These are phyloP conservation scores for Plasmodium vivax DNA, from an alignment of 169 alveolate genomes.

Conservation along the genomic window DNA sequence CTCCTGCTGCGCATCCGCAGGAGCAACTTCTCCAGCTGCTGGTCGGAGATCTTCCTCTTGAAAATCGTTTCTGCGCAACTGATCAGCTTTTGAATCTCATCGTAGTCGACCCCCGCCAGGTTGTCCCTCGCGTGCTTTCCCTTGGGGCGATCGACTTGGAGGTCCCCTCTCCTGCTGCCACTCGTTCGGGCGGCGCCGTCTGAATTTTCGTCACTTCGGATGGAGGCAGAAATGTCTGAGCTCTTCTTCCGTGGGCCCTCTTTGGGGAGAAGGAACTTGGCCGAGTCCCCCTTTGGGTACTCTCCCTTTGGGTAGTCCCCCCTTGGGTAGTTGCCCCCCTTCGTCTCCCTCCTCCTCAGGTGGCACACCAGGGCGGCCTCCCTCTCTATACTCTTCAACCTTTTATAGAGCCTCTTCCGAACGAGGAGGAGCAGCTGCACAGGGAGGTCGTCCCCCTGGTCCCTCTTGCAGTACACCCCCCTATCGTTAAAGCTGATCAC, in stretches of 20 bases:
- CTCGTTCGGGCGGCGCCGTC: not conserved
- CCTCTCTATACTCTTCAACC: not conserved
- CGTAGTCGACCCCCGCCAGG: not conserved
- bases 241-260: not conserved
- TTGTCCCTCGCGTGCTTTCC: not conserved
- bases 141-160: not conserved
- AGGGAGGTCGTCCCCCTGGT: constrained; percentile 7
- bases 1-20: not conserved
- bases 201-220: not conserved
- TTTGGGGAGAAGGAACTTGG: not conserved
- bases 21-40: constrained; percentile 9
- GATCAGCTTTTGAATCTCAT: not conserved
- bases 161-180: not conserved
- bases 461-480: constrained; percentile 30
- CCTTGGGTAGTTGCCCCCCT: not conserved
- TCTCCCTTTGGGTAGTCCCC: not conserved
- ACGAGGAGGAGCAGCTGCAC: not conserved
- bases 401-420: not conserved
- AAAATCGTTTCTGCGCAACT: not conserved
- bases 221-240: not conserved
- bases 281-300: not conserved
- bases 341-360: not conserved
- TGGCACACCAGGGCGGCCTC: not conserved
- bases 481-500: constrained; percentile 35
- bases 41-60: not conserved